Evolutionary conservation across 192 early-diverging fungal genomes (phyloP).

Genomic region (Spinellus fusiger): DNA sequence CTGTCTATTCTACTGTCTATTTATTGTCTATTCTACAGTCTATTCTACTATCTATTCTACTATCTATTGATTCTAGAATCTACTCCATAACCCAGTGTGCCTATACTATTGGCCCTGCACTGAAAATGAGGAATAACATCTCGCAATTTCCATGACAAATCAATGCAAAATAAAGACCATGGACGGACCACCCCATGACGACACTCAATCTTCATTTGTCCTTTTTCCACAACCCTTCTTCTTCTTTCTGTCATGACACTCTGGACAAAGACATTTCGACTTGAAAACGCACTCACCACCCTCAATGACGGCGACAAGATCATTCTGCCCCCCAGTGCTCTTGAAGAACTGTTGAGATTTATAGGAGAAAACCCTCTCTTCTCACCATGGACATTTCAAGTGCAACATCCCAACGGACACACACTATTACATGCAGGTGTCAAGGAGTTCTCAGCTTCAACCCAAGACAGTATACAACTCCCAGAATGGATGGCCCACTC

Average conservation of each 20-base stretch:
- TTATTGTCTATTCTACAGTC: not conserved
- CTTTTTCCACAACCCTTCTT: constrained; percentile 2
- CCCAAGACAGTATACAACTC: constrained; percentile 36
- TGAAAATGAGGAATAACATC: no score
- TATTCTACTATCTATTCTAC: not conserved
- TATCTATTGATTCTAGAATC: not conserved
- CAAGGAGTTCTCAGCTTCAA: constrained; percentile 62
- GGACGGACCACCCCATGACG: no score
- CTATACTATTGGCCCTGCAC: no score
- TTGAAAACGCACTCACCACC: constrained; percentile 8
- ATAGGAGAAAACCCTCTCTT: constrained; percentile 32
- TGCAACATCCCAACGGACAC: constrained; percentile 42
- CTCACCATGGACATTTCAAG: constrained; percentile 56
- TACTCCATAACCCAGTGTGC: no score
- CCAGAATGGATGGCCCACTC: constrained; percentile 52
- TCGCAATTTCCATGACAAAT: no score
- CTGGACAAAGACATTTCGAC: constrained; percentile 31
- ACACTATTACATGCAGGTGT: constrained; percentile 56
- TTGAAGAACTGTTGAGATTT: constrained; percentile 42
- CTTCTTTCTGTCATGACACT: constrained; percentile 10
- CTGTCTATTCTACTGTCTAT: no score
- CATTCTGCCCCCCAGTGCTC: constrained; percentile 41
- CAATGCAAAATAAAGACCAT: no score
- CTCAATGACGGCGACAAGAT: constrained; percentile 50
- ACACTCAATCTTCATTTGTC: no score